Percentiles rank a stretch among this genome's conserved stretches.
phyloP scores from a whole-genome alignment of 164 flowering plant genomes.

The Magnolia officinalis region DNA sequence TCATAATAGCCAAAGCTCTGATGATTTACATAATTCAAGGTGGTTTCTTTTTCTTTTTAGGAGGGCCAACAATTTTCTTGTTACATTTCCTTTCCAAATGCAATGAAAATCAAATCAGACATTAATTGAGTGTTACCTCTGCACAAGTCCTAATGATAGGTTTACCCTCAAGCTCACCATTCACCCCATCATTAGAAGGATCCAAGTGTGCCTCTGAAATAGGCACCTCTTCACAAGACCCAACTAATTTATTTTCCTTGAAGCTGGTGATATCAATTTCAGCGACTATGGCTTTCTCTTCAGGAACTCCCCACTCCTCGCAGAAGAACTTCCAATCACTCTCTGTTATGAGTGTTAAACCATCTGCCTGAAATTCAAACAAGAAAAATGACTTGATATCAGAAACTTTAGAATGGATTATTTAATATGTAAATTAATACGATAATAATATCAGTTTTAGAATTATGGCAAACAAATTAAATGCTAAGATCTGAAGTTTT shows the following conservation, averaged over 20 bases:
- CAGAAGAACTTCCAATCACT: slow-evolving; percentile 88
- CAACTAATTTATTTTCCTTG: slow-evolving; percentile 25
- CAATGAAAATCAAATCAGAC: neutral
- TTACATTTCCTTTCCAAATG: neutral
- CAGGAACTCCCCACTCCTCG: slow-evolving; percentile 74
- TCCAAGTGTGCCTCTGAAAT: slow-evolving; percentile 33
- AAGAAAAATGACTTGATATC: slow-evolving; percentile 4
- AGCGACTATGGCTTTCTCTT: slow-evolving; percentile 56
- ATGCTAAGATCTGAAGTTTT: no score
- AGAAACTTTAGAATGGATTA: neutral
- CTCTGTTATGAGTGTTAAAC: slow-evolving; percentile 62
- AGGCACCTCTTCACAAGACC: slow-evolving; percentile 38
- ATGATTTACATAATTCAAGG: no score
- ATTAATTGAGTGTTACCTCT: slow-evolving; percentile 45
- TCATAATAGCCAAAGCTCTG: no score
- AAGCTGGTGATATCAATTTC: slow-evolving; percentile 38
- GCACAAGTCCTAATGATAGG: slow-evolving; percentile 58
- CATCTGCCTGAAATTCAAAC: slow-evolving; percentile 65
- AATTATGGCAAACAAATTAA: neutral
- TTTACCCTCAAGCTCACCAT: slow-evolving; percentile 36
- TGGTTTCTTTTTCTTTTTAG: no score
- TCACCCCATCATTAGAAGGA: slow-evolving; percentile 34
- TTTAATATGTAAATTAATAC: neutral
- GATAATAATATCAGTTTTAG: neutral
- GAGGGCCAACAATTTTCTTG: neutral